Evolutionary conservation across 2,329 filamentous ascomycete species (phyloP).

Genomic region (Berkeleyomyces rouxiae): DNA sequence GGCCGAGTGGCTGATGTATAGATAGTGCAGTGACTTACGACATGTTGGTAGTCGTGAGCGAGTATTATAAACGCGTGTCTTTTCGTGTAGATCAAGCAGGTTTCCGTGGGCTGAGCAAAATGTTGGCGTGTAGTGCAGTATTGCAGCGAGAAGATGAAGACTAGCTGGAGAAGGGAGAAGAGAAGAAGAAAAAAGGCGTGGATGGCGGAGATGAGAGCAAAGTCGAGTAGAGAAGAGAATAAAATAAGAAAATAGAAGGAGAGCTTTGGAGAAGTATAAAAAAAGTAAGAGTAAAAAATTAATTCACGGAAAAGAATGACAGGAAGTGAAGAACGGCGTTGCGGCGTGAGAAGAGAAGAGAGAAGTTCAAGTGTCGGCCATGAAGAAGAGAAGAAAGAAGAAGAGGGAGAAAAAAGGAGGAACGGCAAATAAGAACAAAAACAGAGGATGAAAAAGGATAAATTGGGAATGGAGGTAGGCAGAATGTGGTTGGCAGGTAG

Average conservation of each 20-base stretch:
- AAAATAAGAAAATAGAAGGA: background rate
- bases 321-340: conserved; percentile 5
- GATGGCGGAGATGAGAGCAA: background rate
- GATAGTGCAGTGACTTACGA: conserved; percentile 6
- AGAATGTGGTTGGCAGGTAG: background rate
- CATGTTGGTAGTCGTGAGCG: background rate
- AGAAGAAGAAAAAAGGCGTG: background rate
- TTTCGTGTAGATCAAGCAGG: background rate
- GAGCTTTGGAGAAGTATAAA: background rate
- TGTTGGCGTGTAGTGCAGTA: background rate
- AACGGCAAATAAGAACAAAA: background rate
- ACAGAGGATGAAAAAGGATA: background rate
- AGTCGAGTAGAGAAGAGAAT: background rate
- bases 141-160: background rate
- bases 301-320: conserved; percentile 4
- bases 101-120: background rate
- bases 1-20: background rate
- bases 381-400: conserved; percentile 3
- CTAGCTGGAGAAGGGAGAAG: conserved; percentile 2
- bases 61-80: background rate
- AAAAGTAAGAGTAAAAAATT: conserved; percentile 4
- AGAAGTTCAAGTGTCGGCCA: background rate
- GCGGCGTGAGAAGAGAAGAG: background rate
- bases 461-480: conserved; percentile 3
- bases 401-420: background rate